Percentiles rank a stretch among this genome's conserved stretches.
Conservation (phyloP, 2,329 filamentous ascomycete species). For the Clarireedia homoeocarpa region DNA sequence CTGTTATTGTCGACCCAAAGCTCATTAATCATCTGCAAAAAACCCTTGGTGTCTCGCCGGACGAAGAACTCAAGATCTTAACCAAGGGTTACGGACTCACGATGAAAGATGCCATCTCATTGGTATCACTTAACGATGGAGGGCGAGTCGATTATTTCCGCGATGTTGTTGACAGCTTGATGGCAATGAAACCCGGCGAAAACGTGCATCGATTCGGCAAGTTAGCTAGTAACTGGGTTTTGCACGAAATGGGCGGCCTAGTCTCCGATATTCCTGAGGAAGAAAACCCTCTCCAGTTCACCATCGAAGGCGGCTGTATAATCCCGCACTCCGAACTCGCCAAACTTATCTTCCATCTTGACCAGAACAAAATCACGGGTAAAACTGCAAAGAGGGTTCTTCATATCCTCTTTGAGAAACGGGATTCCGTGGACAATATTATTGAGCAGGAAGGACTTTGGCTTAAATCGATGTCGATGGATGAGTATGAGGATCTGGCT, state of each 20-base stretch:
- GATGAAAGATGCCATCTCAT: constrained; percentile 72
- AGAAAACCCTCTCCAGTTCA: constrained; percentile 21
- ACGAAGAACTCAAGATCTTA: constrained; percentile 58
- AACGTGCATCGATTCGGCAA: constrained; percentile 31
- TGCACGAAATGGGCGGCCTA: constrained; percentile 67
- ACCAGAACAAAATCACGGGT: constrained; percentile 40
- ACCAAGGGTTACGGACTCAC: constrained; percentile 59
- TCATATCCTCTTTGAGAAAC: constrained; percentile 38
- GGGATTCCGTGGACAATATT: constrained; percentile 38
- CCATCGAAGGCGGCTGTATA: constrained; percentile 19
- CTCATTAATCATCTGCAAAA: constrained; percentile 56
- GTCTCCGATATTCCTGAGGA: constrained; percentile 38
- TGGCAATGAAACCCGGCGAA: constrained; percentile 1
- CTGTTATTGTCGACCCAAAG: constrained; percentile 65
- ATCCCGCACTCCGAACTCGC: constrained; percentile 30
- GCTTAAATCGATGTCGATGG: constrained; percentile 44
- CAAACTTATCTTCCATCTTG: constrained; percentile 36
- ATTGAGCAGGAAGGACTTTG: constrained; percentile 49
- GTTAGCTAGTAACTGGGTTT: constrained; percentile 56
- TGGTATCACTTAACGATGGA: constrained; percentile 71
- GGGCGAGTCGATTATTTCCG: constrained; percentile 77
- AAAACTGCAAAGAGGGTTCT: constrained; percentile 54
- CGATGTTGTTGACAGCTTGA: constrained; percentile 44
- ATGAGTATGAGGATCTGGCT: constrained; percentile 49
- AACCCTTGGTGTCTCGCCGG: constrained; percentile 64